Conservation (phyloP, 345 rosid species). For the Lumnitzera racemosa region DNA sequence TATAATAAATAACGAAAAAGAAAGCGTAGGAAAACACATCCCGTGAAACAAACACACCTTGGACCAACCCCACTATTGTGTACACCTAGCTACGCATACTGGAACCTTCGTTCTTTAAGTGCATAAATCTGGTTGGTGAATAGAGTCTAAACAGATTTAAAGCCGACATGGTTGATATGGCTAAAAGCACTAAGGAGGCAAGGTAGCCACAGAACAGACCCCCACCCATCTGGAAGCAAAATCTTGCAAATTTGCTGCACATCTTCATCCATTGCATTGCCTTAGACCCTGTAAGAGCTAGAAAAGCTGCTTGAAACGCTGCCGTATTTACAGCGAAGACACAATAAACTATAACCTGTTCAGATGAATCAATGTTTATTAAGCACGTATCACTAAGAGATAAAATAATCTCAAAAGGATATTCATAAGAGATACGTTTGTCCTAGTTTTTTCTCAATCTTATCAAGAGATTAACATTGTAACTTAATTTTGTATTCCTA, state of each 20-base stretch:
- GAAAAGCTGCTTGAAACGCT: slow-evolving; percentile 29
- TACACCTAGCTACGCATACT: too few relatives aligned
- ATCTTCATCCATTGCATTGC: slow-evolving; percentile 66
- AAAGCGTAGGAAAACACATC: too few relatives aligned
- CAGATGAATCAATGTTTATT: not conserved
- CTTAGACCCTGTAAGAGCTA: slow-evolving; percentile 37
- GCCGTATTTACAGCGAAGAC: slow-evolving; percentile 40
- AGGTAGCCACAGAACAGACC: slow-evolving; percentile 29
- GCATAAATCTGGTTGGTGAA: slow-evolving; percentile 40
- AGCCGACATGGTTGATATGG: slow-evolving; percentile 44
- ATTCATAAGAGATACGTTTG: too few relatives aligned
- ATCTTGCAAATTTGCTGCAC: slow-evolving; percentile 56
- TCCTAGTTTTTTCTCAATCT: too few relatives aligned
- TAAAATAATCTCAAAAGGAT: too few relatives aligned
- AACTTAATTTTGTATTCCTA: too few relatives aligned
- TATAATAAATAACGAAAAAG: too few relatives aligned
- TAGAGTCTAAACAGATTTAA: slow-evolving; percentile 63
- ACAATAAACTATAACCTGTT: slow-evolving; percentile 40
- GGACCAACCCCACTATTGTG: too few relatives aligned
- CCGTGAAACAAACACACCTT: too few relatives aligned
- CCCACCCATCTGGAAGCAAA: slow-evolving; percentile 59
- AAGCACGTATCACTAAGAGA: too few relatives aligned
- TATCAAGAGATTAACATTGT: too few relatives aligned
- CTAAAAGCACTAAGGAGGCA: slow-evolving; percentile 24
- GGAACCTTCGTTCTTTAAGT: slow-evolving; percentile 18